phyloP scores from a whole-genome alignment of 2,329 filamentous ascomycete species.

The Diaporthe australafricana region DNA sequence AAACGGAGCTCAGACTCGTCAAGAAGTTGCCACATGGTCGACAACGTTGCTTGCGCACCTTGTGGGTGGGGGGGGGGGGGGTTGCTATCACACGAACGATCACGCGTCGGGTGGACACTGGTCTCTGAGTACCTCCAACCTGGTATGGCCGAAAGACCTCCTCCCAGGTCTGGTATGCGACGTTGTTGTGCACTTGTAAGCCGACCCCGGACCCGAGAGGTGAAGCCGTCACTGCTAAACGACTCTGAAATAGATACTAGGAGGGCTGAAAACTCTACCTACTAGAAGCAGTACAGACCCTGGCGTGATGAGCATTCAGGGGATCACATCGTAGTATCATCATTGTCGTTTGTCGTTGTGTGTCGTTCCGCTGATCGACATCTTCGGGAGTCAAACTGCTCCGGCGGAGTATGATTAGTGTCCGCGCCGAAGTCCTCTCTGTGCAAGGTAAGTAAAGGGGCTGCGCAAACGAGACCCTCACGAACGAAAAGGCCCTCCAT shows the following conservation, averaged over 20 bases:
- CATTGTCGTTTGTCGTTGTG: too few relatives aligned
- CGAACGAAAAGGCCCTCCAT: background rate
- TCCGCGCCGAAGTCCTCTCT: background rate
- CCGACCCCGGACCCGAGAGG: background rate
- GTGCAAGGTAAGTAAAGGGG: background rate
- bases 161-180: too few relatives aligned
- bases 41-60: background rate
- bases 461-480: too few relatives aligned
- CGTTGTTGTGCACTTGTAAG: too few relatives aligned
- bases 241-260: background rate
- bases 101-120: background rate
- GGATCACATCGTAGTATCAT: background rate
- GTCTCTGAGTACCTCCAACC: background rate
- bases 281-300: background rate
- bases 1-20: conserved; percentile 6
- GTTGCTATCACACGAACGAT: background rate
- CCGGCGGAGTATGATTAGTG: background rate
- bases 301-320: background rate
- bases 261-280: background rate
- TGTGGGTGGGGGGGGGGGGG: too few relatives aligned
- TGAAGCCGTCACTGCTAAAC: background rate
- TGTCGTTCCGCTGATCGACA: background rate
- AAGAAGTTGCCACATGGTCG: conserved; percentile 4
- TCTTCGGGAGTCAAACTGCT: background rate
- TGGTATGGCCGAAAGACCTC: background rate